phyloP scores from a whole-genome alignment of 2,329 filamentous ascomycete genomes.

The Dothistroma septosporum region DNA sequence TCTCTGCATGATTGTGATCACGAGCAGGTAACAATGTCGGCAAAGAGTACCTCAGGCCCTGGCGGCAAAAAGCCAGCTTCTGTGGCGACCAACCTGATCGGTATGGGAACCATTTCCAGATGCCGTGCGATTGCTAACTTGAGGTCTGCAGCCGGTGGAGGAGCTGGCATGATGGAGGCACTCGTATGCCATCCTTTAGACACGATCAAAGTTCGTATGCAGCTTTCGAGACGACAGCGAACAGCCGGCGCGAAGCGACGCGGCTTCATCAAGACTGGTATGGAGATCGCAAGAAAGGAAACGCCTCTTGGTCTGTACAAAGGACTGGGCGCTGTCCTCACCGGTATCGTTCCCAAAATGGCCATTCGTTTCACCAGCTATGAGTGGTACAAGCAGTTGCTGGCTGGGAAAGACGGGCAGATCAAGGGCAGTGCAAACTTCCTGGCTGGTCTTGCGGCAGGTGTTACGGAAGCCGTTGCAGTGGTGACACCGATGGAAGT shows the following conservation, averaged over 20 bases:
- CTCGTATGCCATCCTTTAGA: conserved; percentile 92
- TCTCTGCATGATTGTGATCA: neutral
- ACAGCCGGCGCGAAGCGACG: conserved; percentile 76
- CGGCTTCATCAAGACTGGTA: conserved; percentile 81
- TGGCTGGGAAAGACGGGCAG: conserved; percentile 63
- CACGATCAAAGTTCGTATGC: conserved; percentile 99
- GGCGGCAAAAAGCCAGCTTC: conserved; percentile 73
- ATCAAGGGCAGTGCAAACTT: conserved; percentile 71
- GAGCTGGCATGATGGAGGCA: conserved; percentile 99
- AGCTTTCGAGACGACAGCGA: conserved; percentile 81
- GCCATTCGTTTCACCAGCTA: conserved; percentile 98
- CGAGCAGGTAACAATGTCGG: conserved; percentile 49
- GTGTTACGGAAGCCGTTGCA: conserved; percentile 91
- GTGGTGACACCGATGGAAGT: conserved; percentile 99
- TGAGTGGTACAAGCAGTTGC: conserved; percentile 84
- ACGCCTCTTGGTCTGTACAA: conserved; percentile 94
- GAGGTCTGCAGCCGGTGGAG: conserved; percentile 69
- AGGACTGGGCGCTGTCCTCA: conserved; percentile 92
- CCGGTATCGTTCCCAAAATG: conserved; percentile 98
- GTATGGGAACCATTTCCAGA: conserved; percentile 43
- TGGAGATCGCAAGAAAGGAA: conserved; percentile 82
- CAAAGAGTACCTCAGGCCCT: conserved; percentile 54
- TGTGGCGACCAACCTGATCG: conserved; percentile 84
- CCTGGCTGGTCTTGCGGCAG: conserved; percentile 79
- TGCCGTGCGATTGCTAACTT: conserved; percentile 12